These are phyloP conservation scores for Backusella parvicylindrica DNA, from an alignment of 192 early-diverging fungal species.

Conservation along the genomic window DNA sequence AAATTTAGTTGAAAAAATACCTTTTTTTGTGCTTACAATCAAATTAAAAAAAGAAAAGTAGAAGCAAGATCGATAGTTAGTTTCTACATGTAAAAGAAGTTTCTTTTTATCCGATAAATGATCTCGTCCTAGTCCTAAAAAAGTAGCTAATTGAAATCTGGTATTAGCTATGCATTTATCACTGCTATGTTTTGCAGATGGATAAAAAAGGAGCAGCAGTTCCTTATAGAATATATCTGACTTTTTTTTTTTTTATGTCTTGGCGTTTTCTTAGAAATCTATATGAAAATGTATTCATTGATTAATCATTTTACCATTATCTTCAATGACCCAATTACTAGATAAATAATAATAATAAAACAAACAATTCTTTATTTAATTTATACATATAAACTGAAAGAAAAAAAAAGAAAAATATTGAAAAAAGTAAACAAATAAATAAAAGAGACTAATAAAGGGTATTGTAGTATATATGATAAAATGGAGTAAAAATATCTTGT, in stretches of 20 bases:
- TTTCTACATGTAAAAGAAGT: neutral
- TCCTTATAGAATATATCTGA: neutral
- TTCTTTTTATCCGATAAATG: conserved; percentile 2
- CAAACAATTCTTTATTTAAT: conserved; percentile 2
- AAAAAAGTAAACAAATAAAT: neutral
- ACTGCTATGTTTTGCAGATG: conserved; percentile 4
- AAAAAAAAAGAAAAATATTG: neutral
- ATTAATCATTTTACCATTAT: neutral
- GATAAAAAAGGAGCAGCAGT: neutral
- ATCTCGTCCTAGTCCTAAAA: neutral
- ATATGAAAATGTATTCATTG: neutral
- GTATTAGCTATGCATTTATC: conserved; percentile 3
- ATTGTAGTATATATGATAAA: neutral
- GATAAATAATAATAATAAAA: neutral
- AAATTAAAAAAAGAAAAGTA: neutral
- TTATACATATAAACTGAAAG: neutral
- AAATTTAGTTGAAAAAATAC: neutral
- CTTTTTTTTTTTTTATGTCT: neutral
- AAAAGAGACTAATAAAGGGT: neutral
- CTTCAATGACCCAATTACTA: neutral
- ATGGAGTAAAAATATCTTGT: neutral
- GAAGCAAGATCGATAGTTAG: neutral
- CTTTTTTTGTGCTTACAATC: neutral
- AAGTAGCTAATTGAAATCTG: neutral
- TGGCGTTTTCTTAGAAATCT: neutral